A percentile compares a stretch with the other conserved stretches of the same genome.
These are phyloP conservation scores for Elsinoe fawcettii DNA, from an alignment of 2,329 filamentous ascomycete genomes.

Conservation along the genomic window DNA sequence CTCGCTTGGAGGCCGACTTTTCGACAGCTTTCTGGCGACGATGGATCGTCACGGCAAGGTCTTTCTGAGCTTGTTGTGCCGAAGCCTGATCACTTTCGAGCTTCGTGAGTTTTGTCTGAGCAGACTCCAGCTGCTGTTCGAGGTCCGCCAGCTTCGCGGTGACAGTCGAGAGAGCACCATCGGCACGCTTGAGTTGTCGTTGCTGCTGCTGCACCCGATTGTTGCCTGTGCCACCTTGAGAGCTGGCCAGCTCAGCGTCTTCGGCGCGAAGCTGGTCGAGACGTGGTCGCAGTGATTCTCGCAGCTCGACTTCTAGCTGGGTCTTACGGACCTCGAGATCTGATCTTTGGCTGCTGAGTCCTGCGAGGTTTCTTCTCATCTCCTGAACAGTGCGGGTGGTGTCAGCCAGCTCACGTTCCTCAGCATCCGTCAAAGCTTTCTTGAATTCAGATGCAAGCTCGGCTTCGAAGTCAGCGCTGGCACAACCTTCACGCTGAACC, in stretches of 20 bases:
- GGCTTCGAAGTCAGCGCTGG: conserved; percentile 66
- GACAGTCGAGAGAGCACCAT: conserved; percentile 58
- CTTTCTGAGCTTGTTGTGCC: conserved; percentile 64
- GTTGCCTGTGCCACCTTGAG: conserved; percentile 32
- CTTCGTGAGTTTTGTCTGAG: conserved; percentile 47
- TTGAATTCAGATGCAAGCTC: conserved; percentile 86
- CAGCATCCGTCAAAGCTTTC: conserved; percentile 73
- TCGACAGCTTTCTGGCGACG: conserved; percentile 85
- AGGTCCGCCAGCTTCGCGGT: conserved; percentile 63
- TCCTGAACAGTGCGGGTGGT: conserved; percentile 63
- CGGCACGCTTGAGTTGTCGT: conserved; percentile 70
- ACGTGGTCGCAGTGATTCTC: conserved; percentile 79
- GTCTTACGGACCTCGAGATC: conserved; percentile 75
- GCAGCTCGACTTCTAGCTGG: conserved; percentile 75
- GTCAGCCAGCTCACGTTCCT: conserved; percentile 70
- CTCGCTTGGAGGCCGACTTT: conserved; percentile 83
- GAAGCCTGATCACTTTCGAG: conserved; percentile 53
- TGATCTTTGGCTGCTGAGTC: conserved; percentile 63
- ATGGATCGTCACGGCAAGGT: conserved; percentile 69
- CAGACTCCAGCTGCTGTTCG: conserved; percentile 62
- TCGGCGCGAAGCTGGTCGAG: conserved; percentile 77
- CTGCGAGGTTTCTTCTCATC: conserved; percentile 67
- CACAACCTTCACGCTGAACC: conserved; percentile 54
- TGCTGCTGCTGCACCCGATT: conserved; percentile 67
- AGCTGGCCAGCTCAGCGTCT: conserved; percentile 57